These are phyloP conservation scores for Tetrapisispora nanseiensis DNA, from an alignment of 805 yeast genomes.

Conservation along the genomic window DNA sequence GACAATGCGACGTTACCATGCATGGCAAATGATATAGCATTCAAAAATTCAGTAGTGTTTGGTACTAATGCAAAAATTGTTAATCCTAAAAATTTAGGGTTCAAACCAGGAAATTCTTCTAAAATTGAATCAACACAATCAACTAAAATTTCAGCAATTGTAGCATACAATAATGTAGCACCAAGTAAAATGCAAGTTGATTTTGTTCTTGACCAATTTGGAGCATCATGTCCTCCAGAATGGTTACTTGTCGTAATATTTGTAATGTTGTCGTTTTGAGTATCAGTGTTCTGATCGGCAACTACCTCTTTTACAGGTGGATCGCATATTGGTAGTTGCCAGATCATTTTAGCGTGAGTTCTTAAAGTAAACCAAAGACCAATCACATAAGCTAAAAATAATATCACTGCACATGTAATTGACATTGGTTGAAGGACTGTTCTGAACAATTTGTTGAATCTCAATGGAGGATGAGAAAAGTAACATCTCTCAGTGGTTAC, in stretches of 20 bases:
- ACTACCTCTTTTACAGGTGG: slow-evolving; percentile 2
- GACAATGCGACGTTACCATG: slow-evolving; percentile 93
- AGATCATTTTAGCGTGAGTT: slow-evolving; percentile 92
- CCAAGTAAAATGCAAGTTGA: slow-evolving; percentile 72
- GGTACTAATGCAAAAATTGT: slow-evolving; percentile 95
- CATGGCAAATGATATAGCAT: slow-evolving; percentile 93
- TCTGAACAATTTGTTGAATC: slow-evolving; percentile 55
- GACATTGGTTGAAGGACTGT: slow-evolving; percentile 75
- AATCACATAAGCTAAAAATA: slow-evolving; percentile 75
- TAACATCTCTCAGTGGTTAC: slow-evolving; percentile 42
- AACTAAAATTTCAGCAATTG: slow-evolving; percentile 89
- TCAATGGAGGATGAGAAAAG: slow-evolving; percentile 66
- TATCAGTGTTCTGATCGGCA: slow-evolving; percentile 3
- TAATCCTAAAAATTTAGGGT: slow-evolving; percentile 85
- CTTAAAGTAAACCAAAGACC: slow-evolving; percentile 89
- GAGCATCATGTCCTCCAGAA: slow-evolving; percentile 34
- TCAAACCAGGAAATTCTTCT: slow-evolving; percentile 55
- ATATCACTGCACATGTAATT: slow-evolving; percentile 63
- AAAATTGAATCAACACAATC: slow-evolving; percentile 87
- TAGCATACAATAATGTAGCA: slow-evolving; percentile 81
- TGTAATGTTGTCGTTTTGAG: too few species aligned
- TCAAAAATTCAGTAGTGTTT: slow-evolving; percentile 90
- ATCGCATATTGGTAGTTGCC: slow-evolving; percentile 59
- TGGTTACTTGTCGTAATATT: slow-evolving; percentile 32
- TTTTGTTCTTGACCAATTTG: slow-evolving; percentile 87